Conservation (phyloP, 345 rosid genomes). For the Geranium brycei region DNA sequence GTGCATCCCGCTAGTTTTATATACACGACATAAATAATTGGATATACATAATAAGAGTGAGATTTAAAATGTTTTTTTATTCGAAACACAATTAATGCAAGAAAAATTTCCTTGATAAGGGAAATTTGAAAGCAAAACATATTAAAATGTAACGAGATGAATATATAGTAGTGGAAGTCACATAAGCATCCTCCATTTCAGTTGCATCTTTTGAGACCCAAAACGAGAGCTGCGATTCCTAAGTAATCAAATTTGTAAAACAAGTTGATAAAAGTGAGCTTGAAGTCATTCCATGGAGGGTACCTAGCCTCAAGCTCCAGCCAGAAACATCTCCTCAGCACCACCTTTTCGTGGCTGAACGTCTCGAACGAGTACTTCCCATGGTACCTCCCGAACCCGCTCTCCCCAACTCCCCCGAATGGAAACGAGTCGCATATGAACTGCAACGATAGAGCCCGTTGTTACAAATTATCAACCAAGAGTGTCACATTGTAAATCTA, state of each 20-base stretch:
- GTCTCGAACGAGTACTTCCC: slow-evolving; percentile 83
- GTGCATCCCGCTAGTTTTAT: no score
- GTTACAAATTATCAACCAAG: no score
- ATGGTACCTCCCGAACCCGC: slow-evolving; percentile 82
- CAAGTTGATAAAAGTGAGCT: slow-evolving; percentile 46
- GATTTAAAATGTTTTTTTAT: no score
- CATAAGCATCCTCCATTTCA: no score
- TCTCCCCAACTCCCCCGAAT: slow-evolving; percentile 80
- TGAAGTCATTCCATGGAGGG: slow-evolving; percentile 77
- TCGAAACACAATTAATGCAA: no score
- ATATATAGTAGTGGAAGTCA: no score
- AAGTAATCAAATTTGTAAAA: slow-evolving; percentile 48
- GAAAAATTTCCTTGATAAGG: no score
- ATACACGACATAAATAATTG: no score
- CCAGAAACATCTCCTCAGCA: slow-evolving; percentile 46
- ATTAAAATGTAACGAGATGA: no score
- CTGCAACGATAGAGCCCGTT: slow-evolving; percentile 43
- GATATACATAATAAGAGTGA: no score
- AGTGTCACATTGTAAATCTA: neutral
- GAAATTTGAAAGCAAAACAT: no score
- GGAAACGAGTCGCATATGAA: slow-evolving; percentile 54
- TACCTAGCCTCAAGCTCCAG: slow-evolving; percentile 65
- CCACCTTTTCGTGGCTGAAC: slow-evolving; percentile 85
- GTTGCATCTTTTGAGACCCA: no score
- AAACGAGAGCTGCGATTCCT: slow-evolving; percentile 10